Percentiles rank a stretch among this genome's conserved stretches.
These are phyloP conservation scores for Kluyveromyces sp. DNA, from an alignment of 1,139 yeast species.

Conservation along the genomic window DNA sequence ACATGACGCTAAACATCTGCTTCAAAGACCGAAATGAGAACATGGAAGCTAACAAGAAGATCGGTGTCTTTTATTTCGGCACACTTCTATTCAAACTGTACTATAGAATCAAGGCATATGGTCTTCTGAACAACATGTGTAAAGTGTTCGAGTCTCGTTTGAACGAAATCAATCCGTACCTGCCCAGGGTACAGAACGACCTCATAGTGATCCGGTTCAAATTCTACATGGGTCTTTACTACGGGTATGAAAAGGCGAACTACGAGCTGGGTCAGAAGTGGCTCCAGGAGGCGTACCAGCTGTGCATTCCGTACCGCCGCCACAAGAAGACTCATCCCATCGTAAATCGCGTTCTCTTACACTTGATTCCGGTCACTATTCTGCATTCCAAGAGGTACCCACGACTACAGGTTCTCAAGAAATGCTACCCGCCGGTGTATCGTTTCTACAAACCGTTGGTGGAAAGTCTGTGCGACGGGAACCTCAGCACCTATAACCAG, in stretches of 20 bases:
- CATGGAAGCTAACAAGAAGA: conserved; percentile 43
- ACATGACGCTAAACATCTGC: conserved; percentile 69
- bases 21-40: conserved; percentile 69
- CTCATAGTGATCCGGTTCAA: conserved; percentile 12
- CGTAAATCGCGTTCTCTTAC: conserved; percentile 34
- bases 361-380: conserved; percentile 51
- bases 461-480: conserved; percentile 46
- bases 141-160: conserved; percentile 48
- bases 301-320: conserved; percentile 32
- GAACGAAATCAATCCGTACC: conserved; percentile 39
- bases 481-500: conserved; percentile 43
- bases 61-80: conserved; percentile 68
- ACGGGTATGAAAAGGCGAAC: conserved; percentile 25
- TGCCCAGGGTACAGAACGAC: not conserved
- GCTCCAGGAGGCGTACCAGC: conserved; percentile 19
- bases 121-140: conserved; percentile 72
- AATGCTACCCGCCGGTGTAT: conserved; percentile 23
- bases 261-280: conserved; percentile 18
- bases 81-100: conserved; percentile 68
- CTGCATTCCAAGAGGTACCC: conserved; percentile 42
- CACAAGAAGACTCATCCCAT: not conserved
- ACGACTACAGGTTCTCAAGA: conserved; percentile 9
- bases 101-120: conserved; percentile 59
- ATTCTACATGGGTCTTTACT: conserved; percentile 28
- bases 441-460: conserved; percentile 46